These are phyloP conservation scores for Pyricularia sp. DNA, from an alignment of 2,329 filamentous ascomycete genomes.

Conservation along the genomic window DNA sequence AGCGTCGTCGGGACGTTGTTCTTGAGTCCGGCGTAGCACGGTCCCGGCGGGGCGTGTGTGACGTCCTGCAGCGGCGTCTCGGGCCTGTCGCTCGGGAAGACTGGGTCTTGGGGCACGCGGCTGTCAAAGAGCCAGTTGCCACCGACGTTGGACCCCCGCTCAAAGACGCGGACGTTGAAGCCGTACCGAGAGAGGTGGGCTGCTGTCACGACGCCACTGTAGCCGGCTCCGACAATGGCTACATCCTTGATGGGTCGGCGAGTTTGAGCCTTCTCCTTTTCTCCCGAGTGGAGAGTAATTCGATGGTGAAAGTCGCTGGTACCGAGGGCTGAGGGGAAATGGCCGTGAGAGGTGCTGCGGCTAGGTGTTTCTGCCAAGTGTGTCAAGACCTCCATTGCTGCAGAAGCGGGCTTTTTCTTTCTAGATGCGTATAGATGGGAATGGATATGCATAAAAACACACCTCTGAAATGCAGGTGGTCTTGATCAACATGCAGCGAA, in stretches of 20 bases:
- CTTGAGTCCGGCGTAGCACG: slow-evolving; percentile 52
- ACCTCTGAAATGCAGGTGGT: neutral
- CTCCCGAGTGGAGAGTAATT: neutral
- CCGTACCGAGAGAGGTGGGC: slow-evolving; percentile 26
- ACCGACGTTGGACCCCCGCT: slow-evolving; percentile 22
- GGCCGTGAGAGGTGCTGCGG: neutral
- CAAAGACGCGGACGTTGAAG: slow-evolving; percentile 27
- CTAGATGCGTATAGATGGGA: neutral
- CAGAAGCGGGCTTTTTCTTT: neutral
- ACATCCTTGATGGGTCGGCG: slow-evolving; percentile 12
- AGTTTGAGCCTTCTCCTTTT: neutral
- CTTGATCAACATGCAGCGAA: neutral
- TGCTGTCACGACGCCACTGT: slow-evolving; percentile 28
- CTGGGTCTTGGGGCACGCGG: slow-evolving; percentile 17
- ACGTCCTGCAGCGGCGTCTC: neutral
- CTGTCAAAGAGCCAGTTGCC: slow-evolving; percentile 30
- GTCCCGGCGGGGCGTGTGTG: slow-evolving; percentile 10
- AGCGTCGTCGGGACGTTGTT: slow-evolving; percentile 65
- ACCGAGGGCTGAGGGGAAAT: neutral
- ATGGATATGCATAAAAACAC: neutral
- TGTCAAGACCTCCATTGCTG: neutral
- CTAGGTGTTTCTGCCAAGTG: neutral
- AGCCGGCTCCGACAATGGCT: slow-evolving; percentile 29
- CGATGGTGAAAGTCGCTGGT: neutral
- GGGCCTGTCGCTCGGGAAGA: slow-evolving; percentile 21